Percentiles rank a stretch among this genome's conserved stretches.
phyloP scores from a whole-genome alignment of 805 yeast genomes.

The Debaryomyces maramus region DNA sequence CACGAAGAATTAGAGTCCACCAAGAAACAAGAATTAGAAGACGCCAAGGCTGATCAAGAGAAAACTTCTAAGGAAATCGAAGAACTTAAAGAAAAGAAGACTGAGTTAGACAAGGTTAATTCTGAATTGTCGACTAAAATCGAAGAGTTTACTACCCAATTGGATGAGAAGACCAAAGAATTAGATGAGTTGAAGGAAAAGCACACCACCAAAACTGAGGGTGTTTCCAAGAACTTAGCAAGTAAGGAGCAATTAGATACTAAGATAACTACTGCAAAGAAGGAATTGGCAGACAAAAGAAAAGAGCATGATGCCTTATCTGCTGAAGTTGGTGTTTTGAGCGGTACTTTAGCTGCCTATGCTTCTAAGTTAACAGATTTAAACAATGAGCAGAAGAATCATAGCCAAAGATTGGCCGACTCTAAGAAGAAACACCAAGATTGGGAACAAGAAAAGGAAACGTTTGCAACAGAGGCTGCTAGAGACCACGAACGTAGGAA shows the following conservation, averaged over 20 bases:
- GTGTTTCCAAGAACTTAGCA: constrained; percentile 24
- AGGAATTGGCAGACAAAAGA: constrained; percentile 38
- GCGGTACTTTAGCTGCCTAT: constrained; percentile 45
- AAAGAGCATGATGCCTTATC: constrained; percentile 35
- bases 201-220: constrained; percentile 29
- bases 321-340: constrained; percentile 46
- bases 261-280: constrained; percentile 35
- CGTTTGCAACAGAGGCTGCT: constrained; percentile 39
- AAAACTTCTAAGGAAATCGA: constrained; percentile 47
- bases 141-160: constrained; percentile 44
- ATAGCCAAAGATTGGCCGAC: constrained; percentile 35
- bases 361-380: constrained; percentile 42
- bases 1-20: constrained; percentile 48
- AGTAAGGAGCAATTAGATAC: constrained; percentile 45
- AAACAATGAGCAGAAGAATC: constrained; percentile 36
- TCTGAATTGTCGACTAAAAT: constrained; percentile 37
- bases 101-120: constrained; percentile 38
- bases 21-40: constrained; percentile 44
- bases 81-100: constrained; percentile 43
- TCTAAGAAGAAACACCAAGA: constrained; percentile 41
- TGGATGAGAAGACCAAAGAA: constrained; percentile 37
- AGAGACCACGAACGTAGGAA: constrained; percentile 36
- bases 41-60: constrained; percentile 41
- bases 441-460: constrained; percentile 49
- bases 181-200: constrained; percentile 34